Evolutionary conservation across 2,329 filamentous ascomycete genomes (phyloP).

Genomic region (Cordyceps fumosorosea): DNA sequence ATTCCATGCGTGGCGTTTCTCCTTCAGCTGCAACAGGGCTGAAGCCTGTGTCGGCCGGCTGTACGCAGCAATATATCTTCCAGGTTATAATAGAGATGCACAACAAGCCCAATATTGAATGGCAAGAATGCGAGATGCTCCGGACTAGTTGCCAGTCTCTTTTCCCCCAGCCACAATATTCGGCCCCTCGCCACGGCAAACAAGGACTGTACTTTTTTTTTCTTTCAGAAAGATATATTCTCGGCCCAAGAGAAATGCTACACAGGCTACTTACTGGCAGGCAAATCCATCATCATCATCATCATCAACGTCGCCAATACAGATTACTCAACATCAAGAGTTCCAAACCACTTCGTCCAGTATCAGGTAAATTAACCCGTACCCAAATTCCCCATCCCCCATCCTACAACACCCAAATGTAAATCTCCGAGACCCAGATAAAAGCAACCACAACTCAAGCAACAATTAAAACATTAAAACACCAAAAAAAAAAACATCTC

Average conservation of each 20-base stretch:
- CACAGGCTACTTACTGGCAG: too few species aligned
- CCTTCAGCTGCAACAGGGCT: not conserved
- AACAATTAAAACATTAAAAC: not conserved
- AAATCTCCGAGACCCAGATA: not conserved
- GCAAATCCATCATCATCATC: not conserved
- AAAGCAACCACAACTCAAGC: not conserved
- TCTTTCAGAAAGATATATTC: too few species aligned
- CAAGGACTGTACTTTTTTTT: too few species aligned
- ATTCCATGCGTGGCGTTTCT: not conserved
- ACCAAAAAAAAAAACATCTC: not conserved
- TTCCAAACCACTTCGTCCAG: not conserved
- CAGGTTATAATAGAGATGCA: not conserved
- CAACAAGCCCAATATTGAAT: too few species aligned
- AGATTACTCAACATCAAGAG: not conserved
- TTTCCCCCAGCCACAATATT: too few species aligned
- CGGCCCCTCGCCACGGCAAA: too few species aligned
- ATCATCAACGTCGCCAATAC: not conserved
- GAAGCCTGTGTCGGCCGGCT: not conserved
- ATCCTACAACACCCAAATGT: not conserved
- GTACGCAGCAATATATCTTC: too few species aligned
- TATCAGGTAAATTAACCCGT: not conserved
- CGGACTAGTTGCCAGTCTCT: too few species aligned
- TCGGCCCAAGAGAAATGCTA: too few species aligned
- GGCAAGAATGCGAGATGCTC: too few species aligned
- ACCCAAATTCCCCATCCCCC: not conserved